These are phyloP conservation scores for Cryphonectria parasitica DNA, from an alignment of 2,329 filamentous ascomycete genomes.

Conservation along the genomic window DNA sequence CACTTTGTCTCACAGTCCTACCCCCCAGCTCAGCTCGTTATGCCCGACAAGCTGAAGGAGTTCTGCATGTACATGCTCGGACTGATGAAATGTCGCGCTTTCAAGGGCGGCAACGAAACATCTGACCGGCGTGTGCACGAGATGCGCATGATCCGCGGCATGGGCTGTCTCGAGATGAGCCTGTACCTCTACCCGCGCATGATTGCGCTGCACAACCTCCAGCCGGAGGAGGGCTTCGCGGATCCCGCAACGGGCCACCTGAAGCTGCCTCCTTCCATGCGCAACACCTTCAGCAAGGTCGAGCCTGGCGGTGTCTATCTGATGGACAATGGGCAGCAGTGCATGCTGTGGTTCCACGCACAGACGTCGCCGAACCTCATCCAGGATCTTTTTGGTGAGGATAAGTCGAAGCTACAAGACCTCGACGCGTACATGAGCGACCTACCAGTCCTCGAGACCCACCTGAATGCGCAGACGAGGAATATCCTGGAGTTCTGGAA, in stretches of 20 bases:
- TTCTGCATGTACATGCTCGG: constrained; percentile 95
- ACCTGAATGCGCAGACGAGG: constrained; percentile 90
- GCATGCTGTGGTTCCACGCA: constrained; percentile 88
- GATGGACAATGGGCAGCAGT: constrained; percentile 92
- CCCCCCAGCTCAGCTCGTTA: constrained; percentile 88
- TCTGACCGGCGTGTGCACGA: constrained; percentile 91
- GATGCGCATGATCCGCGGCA: constrained; percentile 84
- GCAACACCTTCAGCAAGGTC: constrained; percentile 83
- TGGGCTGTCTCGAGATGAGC: constrained; percentile 83
- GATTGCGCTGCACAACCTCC: constrained; percentile 86
- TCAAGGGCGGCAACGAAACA: constrained; percentile 90
- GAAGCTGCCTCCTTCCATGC: constrained; percentile 77
- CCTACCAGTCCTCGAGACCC: constrained; percentile 84
- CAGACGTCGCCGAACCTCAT: constrained; percentile 93
- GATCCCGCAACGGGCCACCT: constrained; percentile 84
- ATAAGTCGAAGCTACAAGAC: constrained; percentile 68
- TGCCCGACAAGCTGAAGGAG: constrained; percentile 95
- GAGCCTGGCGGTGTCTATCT: constrained; percentile 94
- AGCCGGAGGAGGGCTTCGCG: constrained; percentile 88
- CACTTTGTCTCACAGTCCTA: constrained; percentile 82
- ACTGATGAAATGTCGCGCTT: constrained; percentile 85
- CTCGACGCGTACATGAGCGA: constrained; percentile 82
- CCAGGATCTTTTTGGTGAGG: constrained; percentile 85
- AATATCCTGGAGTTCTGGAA: constrained; percentile 90
- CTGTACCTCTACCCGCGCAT: constrained; percentile 95